phyloP scores from a whole-genome alignment of 2,329 filamentous ascomycete genomes.

The Aurifilum marmelostoma region DNA sequence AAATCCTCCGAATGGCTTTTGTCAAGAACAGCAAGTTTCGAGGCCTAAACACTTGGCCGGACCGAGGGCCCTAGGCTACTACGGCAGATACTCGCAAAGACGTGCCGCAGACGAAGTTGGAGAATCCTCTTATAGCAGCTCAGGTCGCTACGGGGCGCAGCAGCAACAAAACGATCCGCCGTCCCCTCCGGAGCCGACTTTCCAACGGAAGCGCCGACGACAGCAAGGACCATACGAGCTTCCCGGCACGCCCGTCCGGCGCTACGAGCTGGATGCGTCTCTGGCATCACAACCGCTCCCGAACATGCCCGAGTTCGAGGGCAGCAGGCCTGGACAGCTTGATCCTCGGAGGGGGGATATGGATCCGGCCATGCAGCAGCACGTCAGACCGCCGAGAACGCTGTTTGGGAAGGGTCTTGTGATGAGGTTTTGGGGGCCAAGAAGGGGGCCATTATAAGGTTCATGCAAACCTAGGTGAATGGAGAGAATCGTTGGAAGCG shows the following conservation, averaged over 20 bases:
- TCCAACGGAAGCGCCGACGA: no score
- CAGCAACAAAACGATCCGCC: background rate
- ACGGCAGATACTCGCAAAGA: background rate
- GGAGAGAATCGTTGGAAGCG: no score
- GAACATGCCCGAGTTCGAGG: background rate
- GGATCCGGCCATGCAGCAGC: background rate
- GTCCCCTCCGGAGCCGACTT: background rate
- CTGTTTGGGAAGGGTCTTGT: no score
- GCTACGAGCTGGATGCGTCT: background rate
- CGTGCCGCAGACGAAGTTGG: background rate
- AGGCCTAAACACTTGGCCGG: background rate
- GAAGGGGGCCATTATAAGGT: background rate
- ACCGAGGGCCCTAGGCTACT: background rate
- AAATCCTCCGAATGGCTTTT: background rate
- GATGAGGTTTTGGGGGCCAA: background rate
- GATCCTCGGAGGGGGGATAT: background rate
- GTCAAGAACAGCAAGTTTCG: background rate
- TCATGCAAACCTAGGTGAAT: background rate
- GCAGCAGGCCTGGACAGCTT: background rate
- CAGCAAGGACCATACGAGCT: background rate
- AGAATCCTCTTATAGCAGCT: background rate
- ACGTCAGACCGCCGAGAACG: no score
- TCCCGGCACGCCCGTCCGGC: background rate
- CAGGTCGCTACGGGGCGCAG: background rate
- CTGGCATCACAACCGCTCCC: background rate